Evolutionary conservation across 2,329 filamentous ascomycete genomes (phyloP).

Genomic region (Claviceps digitariae): DNA sequence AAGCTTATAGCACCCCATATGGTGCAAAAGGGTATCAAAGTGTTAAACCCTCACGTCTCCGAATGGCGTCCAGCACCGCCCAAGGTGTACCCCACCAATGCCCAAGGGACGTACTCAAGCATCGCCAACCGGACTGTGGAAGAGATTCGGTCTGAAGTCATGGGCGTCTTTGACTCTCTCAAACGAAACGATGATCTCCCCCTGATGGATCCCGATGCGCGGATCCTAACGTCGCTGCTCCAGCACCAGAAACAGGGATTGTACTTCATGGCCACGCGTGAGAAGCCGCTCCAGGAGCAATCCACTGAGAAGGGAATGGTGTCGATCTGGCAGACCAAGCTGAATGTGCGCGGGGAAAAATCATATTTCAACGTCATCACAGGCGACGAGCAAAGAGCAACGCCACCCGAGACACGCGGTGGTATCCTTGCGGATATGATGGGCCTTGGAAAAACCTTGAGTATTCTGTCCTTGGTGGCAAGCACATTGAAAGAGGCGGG

Average conservation of each 20-base stretch:
- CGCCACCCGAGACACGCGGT: slow-evolving; percentile 54
- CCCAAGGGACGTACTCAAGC: slow-evolving; percentile 14
- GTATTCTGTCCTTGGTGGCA: slow-evolving; percentile 65
- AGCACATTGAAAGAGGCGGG: slow-evolving; percentile 49
- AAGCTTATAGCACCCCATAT: slow-evolving; percentile 53
- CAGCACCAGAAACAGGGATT: slow-evolving; percentile 84
- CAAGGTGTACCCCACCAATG: slow-evolving; percentile 19
- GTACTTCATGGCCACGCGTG: slow-evolving; percentile 70
- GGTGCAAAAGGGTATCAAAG: slow-evolving; percentile 52
- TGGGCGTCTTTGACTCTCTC: slow-evolving; percentile 78
- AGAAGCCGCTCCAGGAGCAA: slow-evolving; percentile 49
- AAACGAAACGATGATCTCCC: slow-evolving; percentile 63
- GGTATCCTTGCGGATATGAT: slow-evolving; percentile 77
- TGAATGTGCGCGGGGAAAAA: slow-evolving; percentile 34
- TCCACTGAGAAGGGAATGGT: slow-evolving; percentile 47
- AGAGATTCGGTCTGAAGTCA: slow-evolving; percentile 73
- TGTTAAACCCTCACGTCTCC: slow-evolving; percentile 63
- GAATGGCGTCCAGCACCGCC: slow-evolving; percentile 30
- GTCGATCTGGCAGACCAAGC: slow-evolving; percentile 63
- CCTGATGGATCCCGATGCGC: slow-evolving; percentile 49
- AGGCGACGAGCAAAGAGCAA: slow-evolving; percentile 44
- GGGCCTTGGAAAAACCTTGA: slow-evolving; percentile 79
- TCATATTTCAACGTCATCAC: slow-evolving; percentile 79
- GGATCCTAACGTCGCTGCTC: slow-evolving; percentile 56
- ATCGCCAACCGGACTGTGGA: slow-evolving; percentile 54